Base-by-base conservation (phyloP, 495 filamentous ascomycete species). In the Talaromyces proteolyticus region DNA sequence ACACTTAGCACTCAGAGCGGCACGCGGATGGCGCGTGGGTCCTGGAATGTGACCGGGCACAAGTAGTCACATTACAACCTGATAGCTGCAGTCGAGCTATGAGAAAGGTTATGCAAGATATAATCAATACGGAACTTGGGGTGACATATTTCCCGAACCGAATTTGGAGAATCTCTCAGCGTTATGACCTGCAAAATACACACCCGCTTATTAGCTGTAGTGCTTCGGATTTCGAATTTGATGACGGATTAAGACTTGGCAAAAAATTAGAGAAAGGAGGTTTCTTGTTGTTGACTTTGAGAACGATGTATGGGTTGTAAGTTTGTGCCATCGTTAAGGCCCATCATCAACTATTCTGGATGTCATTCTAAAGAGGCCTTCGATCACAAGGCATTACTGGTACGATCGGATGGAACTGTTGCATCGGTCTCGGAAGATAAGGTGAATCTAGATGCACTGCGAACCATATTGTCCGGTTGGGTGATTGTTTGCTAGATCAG, bases 1-100 rank as follows among this genome's bases (percentile, higher is more conserved):
- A 60, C 12, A 64, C 63, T 4, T 72, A 68, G 25, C 44, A 62
- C 10, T 7, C 24, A 3, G 66, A 72, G 25, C 55, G 68, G 17
- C 54, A 54, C 18, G 60, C 61, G 2, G 55, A 69, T 43, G 69
- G 56, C 3, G 34, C 22, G 3, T 49, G 53, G 42, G 54, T 68
- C 6, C 57, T 71, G 4, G 53, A 65, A 19, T 66, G 63, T 53
- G 64, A 68, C 3, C 42, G 57, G 16, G 47, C 57, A 3, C 57
- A 59, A 20, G 55, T 61, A 16, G 37, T 44, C 12, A 54, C 54
- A 14, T 47, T 68, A 22, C 49, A 51, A 24, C 61, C 61, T 11
- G 54, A 51, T 18, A 29, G 51, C 1, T 57, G 47, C 40, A 49
- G 52, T 11, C 22, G 14, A 6, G 62, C 64, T 0, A 23, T 57